A percentile compares a stretch with the other conserved stretches of the same genome.
phyloP scores from a whole-genome alignment of 352 stramenopile genomes.

The Globisporangium takayamanum region DNA sequence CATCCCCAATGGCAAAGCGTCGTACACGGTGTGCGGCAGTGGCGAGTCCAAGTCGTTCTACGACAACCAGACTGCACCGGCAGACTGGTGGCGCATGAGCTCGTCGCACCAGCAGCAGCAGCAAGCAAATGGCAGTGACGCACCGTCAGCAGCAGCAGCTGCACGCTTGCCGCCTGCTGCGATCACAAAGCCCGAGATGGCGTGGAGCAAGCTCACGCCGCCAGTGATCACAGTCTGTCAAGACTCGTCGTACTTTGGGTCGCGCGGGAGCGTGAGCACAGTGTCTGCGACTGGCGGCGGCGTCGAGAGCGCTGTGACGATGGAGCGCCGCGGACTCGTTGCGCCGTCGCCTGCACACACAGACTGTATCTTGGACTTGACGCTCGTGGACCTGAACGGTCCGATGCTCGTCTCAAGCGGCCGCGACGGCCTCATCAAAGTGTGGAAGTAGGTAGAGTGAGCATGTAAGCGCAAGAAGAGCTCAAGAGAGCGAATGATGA shows the following conservation, averaged over 20 bases:
- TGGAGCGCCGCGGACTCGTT: slow-evolving; percentile 84
- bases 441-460: slow-evolving; percentile 80
- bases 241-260: slow-evolving; percentile 66
- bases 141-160: slow-evolving; percentile 10
- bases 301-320: slow-evolving; percentile 70
- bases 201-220: slow-evolving; percentile 82
- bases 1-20: slow-evolving; percentile 90
- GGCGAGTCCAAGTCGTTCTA: slow-evolving; percentile 83
- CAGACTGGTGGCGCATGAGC: slow-evolving; percentile 83
- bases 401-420: slow-evolving; percentile 91
- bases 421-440: slow-evolving; percentile 94
- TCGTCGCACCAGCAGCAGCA: slow-evolving; percentile 25
- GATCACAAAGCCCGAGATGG: slow-evolving; percentile 77
- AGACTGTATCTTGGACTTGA: slow-evolving; percentile 95
- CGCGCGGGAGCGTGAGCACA: slow-evolving; percentile 35
- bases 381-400: slow-evolving; percentile 89
- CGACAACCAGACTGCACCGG: slow-evolving; percentile 70
- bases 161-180: slow-evolving; percentile 13
- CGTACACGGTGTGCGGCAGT: slow-evolving; percentile 90
- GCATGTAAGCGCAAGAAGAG: not conserved
- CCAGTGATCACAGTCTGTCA: slow-evolving; percentile 83
- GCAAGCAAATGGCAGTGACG: slow-evolving; percentile 20
- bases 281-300: slow-evolving; percentile 42
- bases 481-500: not conserved
- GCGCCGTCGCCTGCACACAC: slow-evolving; percentile 84